Evolutionary conservation across 768 basidiomycete species (phyloP).

Genomic region (Crucibulum laeve): DNA sequence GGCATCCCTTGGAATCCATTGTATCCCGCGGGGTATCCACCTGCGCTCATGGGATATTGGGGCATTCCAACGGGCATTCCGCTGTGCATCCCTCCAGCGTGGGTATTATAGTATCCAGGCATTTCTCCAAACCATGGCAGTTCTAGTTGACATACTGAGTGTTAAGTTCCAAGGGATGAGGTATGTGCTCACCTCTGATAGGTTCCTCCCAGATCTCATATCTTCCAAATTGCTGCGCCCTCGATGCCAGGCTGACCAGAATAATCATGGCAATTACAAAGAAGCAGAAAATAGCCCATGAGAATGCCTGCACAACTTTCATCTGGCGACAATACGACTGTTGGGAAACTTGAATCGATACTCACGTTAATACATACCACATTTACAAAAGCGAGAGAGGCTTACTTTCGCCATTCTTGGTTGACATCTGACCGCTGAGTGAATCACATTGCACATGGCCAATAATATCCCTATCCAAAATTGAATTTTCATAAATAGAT

Average conservation of each 20-base stretch:
- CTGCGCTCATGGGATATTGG: constrained; percentile 20
- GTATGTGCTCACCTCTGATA: constrained; percentile 36
- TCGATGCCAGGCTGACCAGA: constrained; percentile 50
- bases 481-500: constrained; percentile 3
- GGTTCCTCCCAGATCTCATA: constrained; percentile 56
- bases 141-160: constrained; percentile 29
- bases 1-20: constrained; percentile 18
- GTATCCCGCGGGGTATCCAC: constrained; percentile 32
- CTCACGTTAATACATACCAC: constrained; percentile 5
- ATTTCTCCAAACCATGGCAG: constrained; percentile 76
- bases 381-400: constrained; percentile 4
- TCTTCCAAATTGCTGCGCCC: constrained; percentile 50
- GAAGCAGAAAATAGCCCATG: constrained; percentile 64
- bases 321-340: constrained; percentile 70
- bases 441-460: constrained; percentile 58
- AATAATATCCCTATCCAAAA: constrained; percentile 57
- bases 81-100: constrained; percentile 14
- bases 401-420: constrained; percentile 55
- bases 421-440: constrained; percentile 36
- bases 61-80: constrained; percentile 12
- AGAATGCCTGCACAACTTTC: constrained; percentile 75
- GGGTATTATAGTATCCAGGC: constrained; percentile 55
- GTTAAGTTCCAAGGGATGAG: not conserved
- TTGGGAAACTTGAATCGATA: constrained; percentile 39
- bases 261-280: constrained; percentile 46